Conservation (phyloP, 306 rosid genomes). For the Elaeagnus macrophylla region DNA sequence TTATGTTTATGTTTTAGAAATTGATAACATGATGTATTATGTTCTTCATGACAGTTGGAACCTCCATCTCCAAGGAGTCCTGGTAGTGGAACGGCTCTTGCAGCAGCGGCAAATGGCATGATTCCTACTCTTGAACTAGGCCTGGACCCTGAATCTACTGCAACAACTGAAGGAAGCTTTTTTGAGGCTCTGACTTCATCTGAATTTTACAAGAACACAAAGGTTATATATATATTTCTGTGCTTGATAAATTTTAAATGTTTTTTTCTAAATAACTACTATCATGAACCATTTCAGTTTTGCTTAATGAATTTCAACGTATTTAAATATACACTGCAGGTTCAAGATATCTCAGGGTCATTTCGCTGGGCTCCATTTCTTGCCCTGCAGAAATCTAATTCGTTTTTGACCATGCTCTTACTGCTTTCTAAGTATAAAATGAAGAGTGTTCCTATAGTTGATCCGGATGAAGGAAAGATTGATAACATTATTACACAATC, state of each 20-base stretch:
- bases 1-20: background rate
- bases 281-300: background rate
- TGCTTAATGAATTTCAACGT: background rate
- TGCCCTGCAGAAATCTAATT: slow-evolving; percentile 79
- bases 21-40: slow-evolving; percentile 22
- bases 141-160: slow-evolving; percentile 26
- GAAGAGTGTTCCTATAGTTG: slow-evolving; percentile 91
- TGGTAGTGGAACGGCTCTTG: slow-evolving; percentile 43
- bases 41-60: slow-evolving; percentile 54
- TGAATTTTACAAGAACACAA: slow-evolving; percentile 72
- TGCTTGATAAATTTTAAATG: no score
- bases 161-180: slow-evolving; percentile 37
- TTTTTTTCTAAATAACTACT: background rate
- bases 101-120: slow-evolving; percentile 44
- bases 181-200: slow-evolving; percentile 81
- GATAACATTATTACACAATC: slow-evolving; percentile 85
- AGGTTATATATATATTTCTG: slow-evolving; percentile 33
- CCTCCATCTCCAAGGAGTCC: slow-evolving; percentile 72
- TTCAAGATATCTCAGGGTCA: slow-evolving; percentile 81
- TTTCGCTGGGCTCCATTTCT: slow-evolving; percentile 99
- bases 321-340: slow-evolving; percentile 34
- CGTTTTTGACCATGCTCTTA: slow-evolving; percentile 87
- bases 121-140: slow-evolving; percentile 36
- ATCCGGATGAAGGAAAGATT: slow-evolving; percentile 69
- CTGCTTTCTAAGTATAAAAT: slow-evolving; percentile 96